phyloP scores from a whole-genome alignment of 305 asterid species.

The Solanum hybrid region DNA sequence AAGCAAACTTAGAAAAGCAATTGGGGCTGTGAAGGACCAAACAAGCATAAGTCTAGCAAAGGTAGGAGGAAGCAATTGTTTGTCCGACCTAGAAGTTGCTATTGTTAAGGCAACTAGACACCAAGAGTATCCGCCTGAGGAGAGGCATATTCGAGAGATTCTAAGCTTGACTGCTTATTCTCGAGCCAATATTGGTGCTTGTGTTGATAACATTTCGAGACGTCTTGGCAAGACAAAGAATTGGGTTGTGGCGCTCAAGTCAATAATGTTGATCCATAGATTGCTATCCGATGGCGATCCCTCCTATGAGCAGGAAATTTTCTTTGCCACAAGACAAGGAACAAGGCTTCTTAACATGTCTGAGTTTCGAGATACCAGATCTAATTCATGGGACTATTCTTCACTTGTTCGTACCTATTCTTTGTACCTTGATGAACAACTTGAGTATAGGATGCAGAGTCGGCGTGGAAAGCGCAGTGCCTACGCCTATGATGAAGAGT shows the following conservation, averaged over 20 bases:
- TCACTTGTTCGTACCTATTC: conserved; percentile 15
- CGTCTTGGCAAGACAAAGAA: conserved; percentile 16
- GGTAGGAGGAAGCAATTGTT: not conserved
- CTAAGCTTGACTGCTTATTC: conserved; percentile 10
- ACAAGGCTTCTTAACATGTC: conserved; percentile 20
- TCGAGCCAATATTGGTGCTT: conserved; percentile 5
- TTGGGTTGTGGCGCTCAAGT: conserved; percentile 16
- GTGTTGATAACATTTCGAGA: conserved; percentile 5
- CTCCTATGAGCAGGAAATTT: conserved; percentile 11
- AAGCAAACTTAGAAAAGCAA: conserved; percentile 14
- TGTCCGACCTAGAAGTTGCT: conserved; percentile 13
- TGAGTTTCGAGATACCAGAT: conserved; percentile 8
- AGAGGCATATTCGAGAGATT: conserved; percentile 12
- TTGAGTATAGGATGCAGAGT: conserved; percentile 44
- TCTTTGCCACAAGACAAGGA: conserved; percentile 15
- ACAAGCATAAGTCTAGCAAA: conserved; percentile 18
- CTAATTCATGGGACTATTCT: conserved; percentile 15
- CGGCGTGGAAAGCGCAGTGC: conserved; percentile 38
- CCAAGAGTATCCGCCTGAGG: conserved; percentile 13
- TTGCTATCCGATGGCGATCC: conserved; percentile 7
- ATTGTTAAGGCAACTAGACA: conserved; percentile 16
- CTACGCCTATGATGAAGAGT: conserved; percentile 24
- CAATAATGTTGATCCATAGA: conserved; percentile 13
- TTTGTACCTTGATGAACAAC: conserved; percentile 14
- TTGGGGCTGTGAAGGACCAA: conserved; percentile 15